These are phyloP conservation scores for Saccharomyces hybrid DNA, from an alignment of 1,139 yeast genomes.

Conservation along the genomic window DNA sequence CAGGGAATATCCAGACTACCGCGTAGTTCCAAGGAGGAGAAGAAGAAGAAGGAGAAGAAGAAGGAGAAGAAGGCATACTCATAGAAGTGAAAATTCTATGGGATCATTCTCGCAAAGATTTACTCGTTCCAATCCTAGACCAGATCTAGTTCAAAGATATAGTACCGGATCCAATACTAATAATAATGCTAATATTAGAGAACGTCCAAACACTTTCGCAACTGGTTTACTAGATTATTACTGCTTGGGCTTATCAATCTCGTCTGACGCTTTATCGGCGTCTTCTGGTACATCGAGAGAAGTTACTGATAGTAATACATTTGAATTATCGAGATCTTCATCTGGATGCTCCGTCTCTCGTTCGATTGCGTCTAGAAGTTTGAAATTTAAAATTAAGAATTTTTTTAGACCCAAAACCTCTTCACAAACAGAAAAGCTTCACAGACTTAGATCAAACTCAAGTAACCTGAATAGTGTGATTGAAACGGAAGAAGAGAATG, in stretches of 20 bases:
- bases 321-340: neutral
- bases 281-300: neutral
- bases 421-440: neutral
- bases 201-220: neutral
- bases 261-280: neutral
- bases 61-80: conserved; percentile 6
- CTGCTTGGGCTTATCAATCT: neutral
- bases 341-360: neutral
- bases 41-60: conserved; percentile 16
- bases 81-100: conserved; percentile 11
- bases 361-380: neutral
- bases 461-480: conserved; percentile 6
- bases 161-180: neutral
- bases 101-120: neutral
- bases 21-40: conserved; percentile 69
- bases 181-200: neutral
- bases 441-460: neutral
- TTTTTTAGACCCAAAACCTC: neutral
- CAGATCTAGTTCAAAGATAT: neutral
- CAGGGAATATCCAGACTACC: conserved; percentile 56
- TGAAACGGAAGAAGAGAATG: conserved; percentile 9
- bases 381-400: neutral
- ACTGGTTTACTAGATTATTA: neutral
- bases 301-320: neutral
- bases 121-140: neutral